Conservation (phyloP, 305 asterid species). For the Lippia alba region DNA sequence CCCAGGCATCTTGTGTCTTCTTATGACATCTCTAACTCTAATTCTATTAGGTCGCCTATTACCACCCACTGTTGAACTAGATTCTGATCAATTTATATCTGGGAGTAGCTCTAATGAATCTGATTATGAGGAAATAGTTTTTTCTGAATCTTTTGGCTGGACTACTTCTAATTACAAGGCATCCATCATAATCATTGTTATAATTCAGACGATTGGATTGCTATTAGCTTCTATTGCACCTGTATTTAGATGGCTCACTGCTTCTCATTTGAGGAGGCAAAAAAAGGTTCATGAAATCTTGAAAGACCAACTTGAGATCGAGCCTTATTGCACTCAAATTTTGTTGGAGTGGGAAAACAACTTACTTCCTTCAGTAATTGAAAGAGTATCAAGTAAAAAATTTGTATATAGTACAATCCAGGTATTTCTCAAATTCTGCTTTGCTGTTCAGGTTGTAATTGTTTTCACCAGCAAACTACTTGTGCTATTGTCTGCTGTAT, state of each 20-base stretch:
- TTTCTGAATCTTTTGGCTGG: neutral
- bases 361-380: slow-evolving; percentile 31
- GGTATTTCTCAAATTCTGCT: slow-evolving; percentile 34
- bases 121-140: neutral
- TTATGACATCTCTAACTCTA: neutral
- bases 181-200: too few species aligned
- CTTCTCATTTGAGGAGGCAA: slow-evolving; percentile 23
- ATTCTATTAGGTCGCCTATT: neutral
- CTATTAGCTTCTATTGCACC: slow-evolving; percentile 31
- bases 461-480: slow-evolving; percentile 38
- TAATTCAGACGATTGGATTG: too few species aligned
- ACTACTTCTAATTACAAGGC: neutral
- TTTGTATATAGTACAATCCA: slow-evolving; percentile 29
- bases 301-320: slow-evolving; percentile 33
- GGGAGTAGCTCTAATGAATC: too few species aligned
- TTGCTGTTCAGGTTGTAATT: slow-evolving; percentile 35
- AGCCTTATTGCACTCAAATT: slow-evolving; percentile 31
- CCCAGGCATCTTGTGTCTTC: neutral
- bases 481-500: slow-evolving; percentile 20
- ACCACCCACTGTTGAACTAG: too few species aligned
- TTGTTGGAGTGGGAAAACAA: slow-evolving; percentile 46
- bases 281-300: slow-evolving; percentile 13
- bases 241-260: slow-evolving; percentile 34
- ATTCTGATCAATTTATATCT: neutral
- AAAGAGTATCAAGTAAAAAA: slow-evolving; percentile 33